Percentiles rank a stretch among this genome's conserved stretches.
Conservation (phyloP, 2,329 filamentous ascomycete genomes). For the Neurospora sp. region DNA sequence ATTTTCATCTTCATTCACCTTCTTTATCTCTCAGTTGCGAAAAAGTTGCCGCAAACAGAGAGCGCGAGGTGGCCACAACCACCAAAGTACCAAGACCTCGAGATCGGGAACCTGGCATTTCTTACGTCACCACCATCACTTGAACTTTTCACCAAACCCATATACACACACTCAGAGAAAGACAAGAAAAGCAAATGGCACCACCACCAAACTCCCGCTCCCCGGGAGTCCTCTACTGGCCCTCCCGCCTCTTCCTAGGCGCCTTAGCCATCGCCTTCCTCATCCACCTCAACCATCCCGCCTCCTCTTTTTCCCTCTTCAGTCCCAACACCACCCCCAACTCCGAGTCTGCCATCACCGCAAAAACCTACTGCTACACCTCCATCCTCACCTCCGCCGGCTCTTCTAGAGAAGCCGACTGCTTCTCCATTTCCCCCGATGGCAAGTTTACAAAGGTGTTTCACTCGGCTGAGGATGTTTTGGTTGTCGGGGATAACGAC, state of each 20-base stretch:
- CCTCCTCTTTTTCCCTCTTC: background rate
- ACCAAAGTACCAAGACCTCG: background rate
- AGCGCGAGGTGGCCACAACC: background rate
- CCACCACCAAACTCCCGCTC: background rate
- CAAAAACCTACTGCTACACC: slow-evolving; percentile 29
- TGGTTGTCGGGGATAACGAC: background rate
- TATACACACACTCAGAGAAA: background rate
- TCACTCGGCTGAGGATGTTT: background rate
- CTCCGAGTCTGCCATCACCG: background rate
- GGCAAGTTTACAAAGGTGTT: slow-evolving; percentile 8
- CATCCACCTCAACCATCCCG: slow-evolving; percentile 4
- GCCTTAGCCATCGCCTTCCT: slow-evolving; percentile 10
- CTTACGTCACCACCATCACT: background rate
- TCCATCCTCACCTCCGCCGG: slow-evolving; percentile 27
- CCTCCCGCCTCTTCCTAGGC: slow-evolving; percentile 12
- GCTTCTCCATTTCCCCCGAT: slow-evolving; percentile 7
- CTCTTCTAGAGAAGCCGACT: slow-evolving; percentile 2
- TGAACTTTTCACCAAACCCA: background rate
- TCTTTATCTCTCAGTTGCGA: background rate
- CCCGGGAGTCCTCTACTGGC: slow-evolving; percentile 8
- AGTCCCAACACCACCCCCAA: background rate
- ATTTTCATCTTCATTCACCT: background rate
- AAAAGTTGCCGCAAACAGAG: background rate
- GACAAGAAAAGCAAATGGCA: background rate
- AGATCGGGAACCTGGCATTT: background rate